Base-by-base conservation (phyloP, 2,329 filamentous ascomycete genomes). In the Talaromyces pinophilus region DNA sequence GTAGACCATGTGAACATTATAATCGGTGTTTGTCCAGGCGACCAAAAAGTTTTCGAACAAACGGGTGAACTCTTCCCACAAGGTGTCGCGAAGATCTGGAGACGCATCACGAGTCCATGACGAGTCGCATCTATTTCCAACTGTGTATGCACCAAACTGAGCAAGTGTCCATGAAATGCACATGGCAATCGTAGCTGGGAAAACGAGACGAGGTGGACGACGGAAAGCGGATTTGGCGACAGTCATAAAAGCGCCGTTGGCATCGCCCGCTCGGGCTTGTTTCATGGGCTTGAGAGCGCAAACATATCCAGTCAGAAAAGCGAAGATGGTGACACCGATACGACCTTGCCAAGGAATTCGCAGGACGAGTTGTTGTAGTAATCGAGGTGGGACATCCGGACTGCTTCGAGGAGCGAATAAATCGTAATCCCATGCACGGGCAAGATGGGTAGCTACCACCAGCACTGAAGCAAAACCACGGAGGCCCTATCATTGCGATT, bases 291-390 rank as follows among this genome's bases (percentile, higher is more conserved):
- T 86, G 66, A 86, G 77, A 33, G 83, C 83, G 72, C 83, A 85
- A 25, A 86, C 84, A 69, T 85, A 86, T 66, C 84, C 84, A 0
- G 84, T 86, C 63, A 86, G 75, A 69, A 86, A 84, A 61, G 83
- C 82, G 69, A 86, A 86, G 72, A 85, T 84, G 67, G 83, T 84
- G 40, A 86, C 84, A 52, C 83, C 84, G 35, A 85, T 81, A 25
- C 83, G 80, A 54, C 84, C 84, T 72, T 86, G 83, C 77, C 79
- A 83, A 35, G 83, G 82, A n/a, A 86, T 77, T n/a, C 84, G 83
- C n/a, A 86, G 72, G 67, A 85, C 79, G 4, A 84, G 83, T 61
- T 81, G 76, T 71, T 86, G 84, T 40, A 85, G 77, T 33, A 85
- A 66, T 63, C 82, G 79, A 10, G 83, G 81, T 0, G 78, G 62